phyloP scores from a whole-genome alignment of 1,284 basidiomycete genomes.

The Ganoderma multipileum region DNA sequence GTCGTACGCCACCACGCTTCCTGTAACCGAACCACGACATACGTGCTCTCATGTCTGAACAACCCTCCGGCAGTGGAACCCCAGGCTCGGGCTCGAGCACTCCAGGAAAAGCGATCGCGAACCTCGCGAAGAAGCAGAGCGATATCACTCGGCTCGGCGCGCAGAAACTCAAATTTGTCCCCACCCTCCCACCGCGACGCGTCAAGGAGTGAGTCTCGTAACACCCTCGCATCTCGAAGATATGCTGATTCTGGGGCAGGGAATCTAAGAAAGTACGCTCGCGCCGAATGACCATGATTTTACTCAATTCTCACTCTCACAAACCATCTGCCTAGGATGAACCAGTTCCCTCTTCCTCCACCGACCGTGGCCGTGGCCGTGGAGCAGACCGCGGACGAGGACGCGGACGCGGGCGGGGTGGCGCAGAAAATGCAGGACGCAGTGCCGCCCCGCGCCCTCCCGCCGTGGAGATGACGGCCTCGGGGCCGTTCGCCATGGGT shows the following conservation, averaged over 20 bases:
- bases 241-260: conserved; percentile 26
- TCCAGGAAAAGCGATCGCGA: conserved; percentile 66
- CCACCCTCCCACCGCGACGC: conserved; percentile 71
- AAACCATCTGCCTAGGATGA: conserved; percentile 54
- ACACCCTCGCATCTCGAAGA: background rate
- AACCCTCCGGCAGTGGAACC: conserved; percentile 27
- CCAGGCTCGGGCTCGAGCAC: conserved; percentile 28
- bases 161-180: conserved; percentile 81
- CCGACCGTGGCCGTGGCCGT: conserved; percentile 43
- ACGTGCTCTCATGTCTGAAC: conserved; percentile 34
- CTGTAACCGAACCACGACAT: conserved; percentile 7
- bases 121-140: conserved; percentile 71
- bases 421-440: conserved; percentile 41
- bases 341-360: conserved; percentile 39
- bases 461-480: conserved; percentile 77
- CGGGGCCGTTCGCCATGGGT: conserved; percentile 86
- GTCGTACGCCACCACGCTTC: background rate
- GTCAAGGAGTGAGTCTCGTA: conserved; percentile 73
- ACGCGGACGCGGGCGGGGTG: conserved; percentile 48
- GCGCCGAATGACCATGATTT: too few relatives aligned
- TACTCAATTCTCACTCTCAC: conserved; percentile 9
- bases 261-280: conserved; percentile 52
- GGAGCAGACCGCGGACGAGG: conserved; percentile 56
- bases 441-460: conserved; percentile 58
- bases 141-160: conserved; percentile 77